phyloP scores from a whole-genome alignment of 352 stramenopile genomes.

The Phytophthora multivora region DNA sequence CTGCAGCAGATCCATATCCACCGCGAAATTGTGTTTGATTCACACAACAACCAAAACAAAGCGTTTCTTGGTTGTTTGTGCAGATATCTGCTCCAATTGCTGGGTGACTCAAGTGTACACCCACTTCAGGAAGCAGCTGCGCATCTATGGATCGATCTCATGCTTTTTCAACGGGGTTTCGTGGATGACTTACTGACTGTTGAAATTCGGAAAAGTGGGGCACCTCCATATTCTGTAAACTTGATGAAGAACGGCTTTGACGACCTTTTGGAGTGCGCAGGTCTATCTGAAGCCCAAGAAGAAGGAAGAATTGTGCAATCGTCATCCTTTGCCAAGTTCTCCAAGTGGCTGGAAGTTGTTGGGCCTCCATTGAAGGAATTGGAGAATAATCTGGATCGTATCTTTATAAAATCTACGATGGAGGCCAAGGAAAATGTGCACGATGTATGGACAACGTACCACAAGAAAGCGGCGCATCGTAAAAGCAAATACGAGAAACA shows the following conservation, averaged over 20 bases:
- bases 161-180: constrained; percentile 58
- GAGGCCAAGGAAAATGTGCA: constrained; percentile 59
- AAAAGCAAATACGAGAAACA: constrained; percentile 51
- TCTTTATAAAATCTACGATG: constrained; percentile 60
- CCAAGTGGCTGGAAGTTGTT: constrained; percentile 73
- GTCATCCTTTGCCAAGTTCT: constrained; percentile 49
- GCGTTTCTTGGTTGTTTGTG: constrained; percentile 71
- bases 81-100: constrained; percentile 60
- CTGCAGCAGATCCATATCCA: constrained; percentile 64
- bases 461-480: constrained; percentile 43
- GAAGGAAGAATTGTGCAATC: constrained; percentile 17
- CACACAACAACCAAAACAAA: constrained; percentile 59
- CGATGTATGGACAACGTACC: constrained; percentile 50
- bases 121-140: constrained; percentile 54
- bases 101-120: constrained; percentile 36
- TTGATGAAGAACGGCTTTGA: constrained; percentile 85
- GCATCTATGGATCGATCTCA: constrained; percentile 72
- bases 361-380: constrained; percentile 69
- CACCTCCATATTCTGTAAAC: constrained; percentile 68
- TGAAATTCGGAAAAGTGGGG: constrained; percentile 57
- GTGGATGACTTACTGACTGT: constrained; percentile 65
- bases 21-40: constrained; percentile 60
- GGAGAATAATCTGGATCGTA: constrained; percentile 61
- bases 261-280: constrained; percentile 44
- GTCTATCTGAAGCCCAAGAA: constrained; percentile 6